A percentile compares a stretch with the other conserved stretches of the same genome.
Evolutionary conservation across 176 grass and related monocot species (phyloP).

Genomic region (Poa annua): DNA sequence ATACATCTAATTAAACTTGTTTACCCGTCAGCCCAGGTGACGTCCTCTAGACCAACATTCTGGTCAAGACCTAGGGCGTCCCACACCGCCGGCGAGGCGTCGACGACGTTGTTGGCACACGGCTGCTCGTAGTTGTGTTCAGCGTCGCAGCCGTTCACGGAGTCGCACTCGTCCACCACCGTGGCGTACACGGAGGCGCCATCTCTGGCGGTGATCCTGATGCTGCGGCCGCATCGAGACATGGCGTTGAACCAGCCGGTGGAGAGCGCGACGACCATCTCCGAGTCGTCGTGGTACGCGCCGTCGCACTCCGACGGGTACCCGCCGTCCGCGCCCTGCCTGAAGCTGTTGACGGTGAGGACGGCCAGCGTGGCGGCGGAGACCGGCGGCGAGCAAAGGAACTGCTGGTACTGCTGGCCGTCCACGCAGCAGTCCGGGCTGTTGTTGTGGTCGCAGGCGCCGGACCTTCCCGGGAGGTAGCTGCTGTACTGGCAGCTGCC

Average conservation of each 20-base stretch:
- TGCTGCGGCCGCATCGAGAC: background rate
- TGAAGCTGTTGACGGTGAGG: background rate
- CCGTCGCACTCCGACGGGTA: background rate
- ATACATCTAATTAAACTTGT: background rate
- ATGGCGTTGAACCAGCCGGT: background rate
- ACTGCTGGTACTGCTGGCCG: background rate
- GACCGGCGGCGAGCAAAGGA: background rate
- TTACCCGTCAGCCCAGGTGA: background rate
- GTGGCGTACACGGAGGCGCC: background rate
- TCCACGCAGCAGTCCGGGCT: background rate
- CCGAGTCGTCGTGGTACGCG: background rate
- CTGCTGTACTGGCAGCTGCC: background rate
- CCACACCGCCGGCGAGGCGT: background rate
- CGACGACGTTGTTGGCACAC: background rate
- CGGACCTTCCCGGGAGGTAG: background rate
- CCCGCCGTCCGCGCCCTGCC: background rate
- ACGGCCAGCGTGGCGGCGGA: background rate
- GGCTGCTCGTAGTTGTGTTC: background rate
- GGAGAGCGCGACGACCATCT: background rate
- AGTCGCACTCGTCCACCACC: background rate
- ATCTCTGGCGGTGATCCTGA: background rate
- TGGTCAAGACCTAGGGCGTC: background rate
- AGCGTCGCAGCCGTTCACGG: background rate
- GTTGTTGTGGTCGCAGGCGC: background rate
- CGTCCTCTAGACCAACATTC: background rate